Percentiles rank a stretch among this genome's conserved stretches.
Conservation (phyloP, 2,329 filamentous ascomycete genomes). For the Pseudocercospora musae region DNA sequence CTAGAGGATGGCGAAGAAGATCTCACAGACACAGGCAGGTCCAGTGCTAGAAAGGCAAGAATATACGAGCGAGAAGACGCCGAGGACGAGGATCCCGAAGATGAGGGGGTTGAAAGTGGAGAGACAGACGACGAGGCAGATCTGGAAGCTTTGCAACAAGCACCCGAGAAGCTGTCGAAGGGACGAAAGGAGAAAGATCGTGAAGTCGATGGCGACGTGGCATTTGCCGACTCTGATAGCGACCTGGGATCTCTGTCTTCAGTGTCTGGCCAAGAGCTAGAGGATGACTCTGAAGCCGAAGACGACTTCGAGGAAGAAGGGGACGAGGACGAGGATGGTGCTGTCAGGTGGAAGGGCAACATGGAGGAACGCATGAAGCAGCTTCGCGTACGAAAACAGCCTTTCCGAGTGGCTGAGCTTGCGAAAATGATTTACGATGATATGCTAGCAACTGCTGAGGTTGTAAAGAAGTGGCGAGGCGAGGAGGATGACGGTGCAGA, state of each 20-base stretch:
- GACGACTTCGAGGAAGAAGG: constrained; percentile 56
- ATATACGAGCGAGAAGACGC: constrained; percentile 49
- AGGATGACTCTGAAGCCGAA: constrained; percentile 47
- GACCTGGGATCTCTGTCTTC: constrained; percentile 85
- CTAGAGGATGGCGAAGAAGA: constrained; percentile 52
- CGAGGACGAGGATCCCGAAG: constrained; percentile 50
- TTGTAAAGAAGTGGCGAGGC: constrained; percentile 76
- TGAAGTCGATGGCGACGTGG: constrained; percentile 65
- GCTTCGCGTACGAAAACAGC: constrained; percentile 65
- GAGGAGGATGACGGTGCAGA: constrained; percentile 54
- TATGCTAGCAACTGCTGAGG: constrained; percentile 69
- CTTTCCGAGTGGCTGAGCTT: constrained; percentile 77
- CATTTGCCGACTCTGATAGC: constrained; percentile 94
- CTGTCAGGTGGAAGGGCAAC: constrained; percentile 86
- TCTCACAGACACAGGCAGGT: constrained; percentile 30
- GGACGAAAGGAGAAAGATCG: constrained; percentile 48
- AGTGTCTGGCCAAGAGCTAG: constrained; percentile 54
- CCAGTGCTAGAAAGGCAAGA: constrained; percentile 49
- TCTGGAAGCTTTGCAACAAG: constrained; percentile 37
- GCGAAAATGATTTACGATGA: constrained; percentile 87
- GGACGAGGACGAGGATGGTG: constrained; percentile 62
- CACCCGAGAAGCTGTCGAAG: constrained; percentile 51
- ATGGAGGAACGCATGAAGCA: constrained; percentile 70
- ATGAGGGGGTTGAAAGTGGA: constrained; percentile 47
- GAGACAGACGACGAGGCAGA: constrained; percentile 57